Percentiles rank a stretch among this genome's conserved stretches.
Conservation (phyloP, 768 basidiomycete species). For the Suillus placidus region DNA sequence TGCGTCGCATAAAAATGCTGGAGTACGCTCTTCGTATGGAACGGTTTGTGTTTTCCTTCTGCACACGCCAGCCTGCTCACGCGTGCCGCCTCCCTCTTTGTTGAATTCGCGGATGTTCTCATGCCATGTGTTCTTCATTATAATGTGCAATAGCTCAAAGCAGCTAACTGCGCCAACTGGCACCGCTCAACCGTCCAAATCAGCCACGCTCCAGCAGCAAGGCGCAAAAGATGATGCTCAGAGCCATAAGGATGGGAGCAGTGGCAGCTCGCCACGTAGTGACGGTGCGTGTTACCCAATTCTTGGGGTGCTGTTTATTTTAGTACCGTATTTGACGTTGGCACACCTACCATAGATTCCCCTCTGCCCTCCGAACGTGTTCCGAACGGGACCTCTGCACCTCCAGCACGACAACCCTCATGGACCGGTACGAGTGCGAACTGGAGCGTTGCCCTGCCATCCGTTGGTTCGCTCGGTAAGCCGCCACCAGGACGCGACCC, state of each 20-base stretch:
- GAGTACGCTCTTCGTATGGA: constrained; percentile 97
- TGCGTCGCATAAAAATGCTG: constrained; percentile 98
- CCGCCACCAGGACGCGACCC: constrained; percentile 86
- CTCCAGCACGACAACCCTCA: constrained; percentile 54
- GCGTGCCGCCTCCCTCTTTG: constrained; percentile 12
- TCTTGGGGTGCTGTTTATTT: constrained; percentile 12
- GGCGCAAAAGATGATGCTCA: constrained; percentile 72
- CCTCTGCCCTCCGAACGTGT: constrained; percentile 71
- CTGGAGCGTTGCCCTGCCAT: constrained; percentile 33
- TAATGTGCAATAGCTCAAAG: constrained; percentile 60
- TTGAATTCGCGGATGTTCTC: constrained; percentile 14
- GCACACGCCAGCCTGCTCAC: constrained; percentile 4
- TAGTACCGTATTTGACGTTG: constrained; percentile 16
- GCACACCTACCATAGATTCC: constrained; percentile 51
- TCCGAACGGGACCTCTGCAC: constrained; percentile 58
- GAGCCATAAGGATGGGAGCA: constrained; percentile 79
- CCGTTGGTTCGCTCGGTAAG: constrained; percentile 59
- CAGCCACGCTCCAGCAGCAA: constrained; percentile 56
- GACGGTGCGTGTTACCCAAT: constrained; percentile 56
- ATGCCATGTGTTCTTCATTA: constrained; percentile 38
- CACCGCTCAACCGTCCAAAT: constrained; percentile 66
- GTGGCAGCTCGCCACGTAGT: constrained; percentile 81
- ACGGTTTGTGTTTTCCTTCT: constrained; percentile 60
- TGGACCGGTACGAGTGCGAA: constrained; percentile 56
- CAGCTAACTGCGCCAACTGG: constrained; percentile 64